Base-by-base conservation (phyloP, 2,329 filamentous ascomycete species). In the Fusarium coicis region DNA sequence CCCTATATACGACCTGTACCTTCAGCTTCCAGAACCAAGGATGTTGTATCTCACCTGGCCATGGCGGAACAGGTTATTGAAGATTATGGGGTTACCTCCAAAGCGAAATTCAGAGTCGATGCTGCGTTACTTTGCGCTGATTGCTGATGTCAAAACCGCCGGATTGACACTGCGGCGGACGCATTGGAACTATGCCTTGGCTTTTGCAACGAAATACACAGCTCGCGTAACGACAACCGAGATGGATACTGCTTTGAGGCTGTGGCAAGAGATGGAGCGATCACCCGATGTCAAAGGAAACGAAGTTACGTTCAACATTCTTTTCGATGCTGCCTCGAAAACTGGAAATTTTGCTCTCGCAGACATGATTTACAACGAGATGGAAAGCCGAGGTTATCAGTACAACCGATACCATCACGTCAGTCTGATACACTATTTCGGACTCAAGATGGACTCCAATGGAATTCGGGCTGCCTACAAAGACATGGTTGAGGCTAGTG, bases 201-300 rank as follows among this genome's bases (percentile, higher is more conserved):
- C 92, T 26, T 93, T 97, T 77, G 93, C 93, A 15, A 92, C 92
- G 42, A 91, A 92, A 63, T 94, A 93, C 75, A 90, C 72, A 85
- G 91, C 43, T 86, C 89, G 50, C 85, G 87, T 49, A 77, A 87
- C 44, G 88, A 95, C 80, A 81, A 93, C 47, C 85, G 93, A 80
- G 52, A 75, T 83, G 68, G 81, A 83, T 34, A 87, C 90, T 10
- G 91, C 93, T 0, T 85, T 99, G 50, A 88, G 90, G 53, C 82
- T 97, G 30, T 99, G 96, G 95, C 91, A 89, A 73, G 91, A 96
- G 76, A 98, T 98, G 95, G 96, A 99, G 81, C 87, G 89, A 52
- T 84, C 90, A 9, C 91, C 91, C 4, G 87, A 89, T 2, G 81
- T 94, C 19, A 83, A 84, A 74, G 91, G 89, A 40, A 93, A 93